Percentiles rank a stretch among this genome's conserved stretches.
These are phyloP conservation scores for Candida buenavistaensis DNA, from an alignment of 1,139 yeast genomes.

Conservation along the genomic window DNA sequence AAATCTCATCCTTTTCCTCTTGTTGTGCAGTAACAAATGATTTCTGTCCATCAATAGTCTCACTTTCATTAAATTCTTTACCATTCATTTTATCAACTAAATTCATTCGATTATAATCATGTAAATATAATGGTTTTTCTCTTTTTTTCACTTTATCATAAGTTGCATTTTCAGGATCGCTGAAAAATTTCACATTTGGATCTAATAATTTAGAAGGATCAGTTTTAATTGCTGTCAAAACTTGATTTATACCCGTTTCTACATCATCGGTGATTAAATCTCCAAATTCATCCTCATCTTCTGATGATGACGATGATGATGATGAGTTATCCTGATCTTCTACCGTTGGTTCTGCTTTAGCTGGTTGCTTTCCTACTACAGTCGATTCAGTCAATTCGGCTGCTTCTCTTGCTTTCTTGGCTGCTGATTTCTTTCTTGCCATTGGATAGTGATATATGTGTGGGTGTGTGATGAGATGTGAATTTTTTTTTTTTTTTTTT, in stretches of 20 bases:
- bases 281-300: slow-evolving; percentile 92
- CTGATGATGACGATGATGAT: slow-evolving; percentile 40
- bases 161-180: slow-evolving; percentile 51
- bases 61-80: slow-evolving; percentile 50
- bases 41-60: slow-evolving; percentile 57
- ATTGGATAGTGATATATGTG: slow-evolving; percentile 27
- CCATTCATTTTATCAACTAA: slow-evolving; percentile 59
- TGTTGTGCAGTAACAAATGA: slow-evolving; percentile 72
- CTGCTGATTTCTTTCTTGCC: slow-evolving; percentile 92
- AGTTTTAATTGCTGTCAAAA: slow-evolving; percentile 64
- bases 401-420: slow-evolving; percentile 70
- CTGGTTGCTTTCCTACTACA: no score
- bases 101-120: slow-evolving; percentile 89
- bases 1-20: slow-evolving; percentile 70
- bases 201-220: slow-evolving; percentile 68
- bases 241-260: slow-evolving; percentile 74
- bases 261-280: slow-evolving; percentile 84
- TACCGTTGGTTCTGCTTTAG: slow-evolving; percentile 8
- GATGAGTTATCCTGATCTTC: slow-evolving; percentile 16
- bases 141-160: slow-evolving; percentile 21
- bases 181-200: slow-evolving; percentile 68
- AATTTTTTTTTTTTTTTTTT: slow-evolving; percentile 1
- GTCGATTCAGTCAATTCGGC: no score
- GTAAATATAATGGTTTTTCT: slow-evolving; percentile 78
- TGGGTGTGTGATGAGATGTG: neutral